A percentile compares a stretch with the other conserved stretches of the same genome.
Conservation (phyloP, 768 basidiomycete genomes). For the Rhizopogon salebrosus region DNA sequence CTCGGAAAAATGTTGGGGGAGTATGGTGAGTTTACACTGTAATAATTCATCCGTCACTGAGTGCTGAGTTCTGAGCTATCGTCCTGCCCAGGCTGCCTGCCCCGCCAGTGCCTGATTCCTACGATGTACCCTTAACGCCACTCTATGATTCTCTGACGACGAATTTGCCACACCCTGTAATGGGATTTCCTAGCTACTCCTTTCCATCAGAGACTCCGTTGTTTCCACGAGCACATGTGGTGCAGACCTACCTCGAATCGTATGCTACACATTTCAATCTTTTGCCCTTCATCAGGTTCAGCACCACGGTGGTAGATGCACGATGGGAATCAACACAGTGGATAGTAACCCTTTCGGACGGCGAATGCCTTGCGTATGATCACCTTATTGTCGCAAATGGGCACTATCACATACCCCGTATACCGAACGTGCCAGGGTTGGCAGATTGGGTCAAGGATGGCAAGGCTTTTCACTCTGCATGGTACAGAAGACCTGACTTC, state of each 20-base stretch:
- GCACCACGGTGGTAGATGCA: slow-evolving; percentile 47
- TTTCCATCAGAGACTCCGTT: slow-evolving; percentile 73
- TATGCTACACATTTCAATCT: slow-evolving; percentile 65
- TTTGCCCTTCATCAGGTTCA: slow-evolving; percentile 54
- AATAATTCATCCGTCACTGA: neutral
- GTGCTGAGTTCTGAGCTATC: no score
- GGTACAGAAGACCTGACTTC: slow-evolving; percentile 52
- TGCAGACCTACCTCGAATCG: slow-evolving; percentile 63
- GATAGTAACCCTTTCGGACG: slow-evolving; percentile 41
- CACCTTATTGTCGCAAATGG: slow-evolving; percentile 74
- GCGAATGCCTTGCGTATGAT: slow-evolving; percentile 43
- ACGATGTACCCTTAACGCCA: slow-evolving; percentile 47
- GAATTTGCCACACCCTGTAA: slow-evolving; percentile 74
- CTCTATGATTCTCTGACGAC: slow-evolving; percentile 80
- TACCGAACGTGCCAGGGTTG: slow-evolving; percentile 58
- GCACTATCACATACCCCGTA: slow-evolving; percentile 61
- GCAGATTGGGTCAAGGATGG: slow-evolving; percentile 47
- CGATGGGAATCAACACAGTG: slow-evolving; percentile 40
- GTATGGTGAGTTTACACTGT: slow-evolving; percentile 52
- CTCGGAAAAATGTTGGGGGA: slow-evolving; percentile 63
- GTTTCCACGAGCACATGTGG: slow-evolving; percentile 56
- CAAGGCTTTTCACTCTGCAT: slow-evolving; percentile 60
- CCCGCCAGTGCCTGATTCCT: slow-evolving; percentile 38
- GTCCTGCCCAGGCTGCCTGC: slow-evolving; percentile 47
- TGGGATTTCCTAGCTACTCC: slow-evolving; percentile 58